Percentiles rank a stretch among this genome's conserved stretches.
These are phyloP conservation scores for Tranzscheliella williamsii DNA, from an alignment of 1,284 basidiomycete genomes.

Conservation along the genomic window DNA sequence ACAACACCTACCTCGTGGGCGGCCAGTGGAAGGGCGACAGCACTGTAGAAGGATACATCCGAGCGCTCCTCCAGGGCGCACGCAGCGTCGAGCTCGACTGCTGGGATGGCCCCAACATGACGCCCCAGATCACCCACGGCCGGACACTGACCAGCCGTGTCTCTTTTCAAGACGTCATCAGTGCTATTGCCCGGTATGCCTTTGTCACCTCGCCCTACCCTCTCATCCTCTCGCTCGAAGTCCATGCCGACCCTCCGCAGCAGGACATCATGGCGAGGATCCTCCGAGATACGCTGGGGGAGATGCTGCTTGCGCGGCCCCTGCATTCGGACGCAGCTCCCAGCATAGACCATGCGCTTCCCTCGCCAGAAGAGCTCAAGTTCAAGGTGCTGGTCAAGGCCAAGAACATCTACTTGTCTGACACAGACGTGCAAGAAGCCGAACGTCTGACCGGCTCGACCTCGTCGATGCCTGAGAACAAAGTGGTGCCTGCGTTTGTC, in stretches of 20 bases:
- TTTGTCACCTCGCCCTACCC: slow-evolving; percentile 93
- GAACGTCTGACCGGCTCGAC: slow-evolving; percentile 13
- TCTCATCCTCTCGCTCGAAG: slow-evolving; percentile 89
- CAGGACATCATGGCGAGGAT: slow-evolving; percentile 81
- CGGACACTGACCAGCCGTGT: slow-evolving; percentile 89
- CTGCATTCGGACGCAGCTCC: slow-evolving; percentile 62
- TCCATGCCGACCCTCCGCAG: slow-evolving; percentile 81
- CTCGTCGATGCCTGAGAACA: slow-evolving; percentile 16
- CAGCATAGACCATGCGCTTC: slow-evolving; percentile 64
- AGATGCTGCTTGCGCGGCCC: slow-evolving; percentile 65
- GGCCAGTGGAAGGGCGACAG: slow-evolving; percentile 90
- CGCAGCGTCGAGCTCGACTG: slow-evolving; percentile 85
- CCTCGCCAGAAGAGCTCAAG: slow-evolving; percentile 84
- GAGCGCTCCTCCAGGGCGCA: slow-evolving; percentile 85
- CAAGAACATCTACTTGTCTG: slow-evolving; percentile 36
- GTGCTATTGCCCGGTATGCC: slow-evolving; percentile 86
- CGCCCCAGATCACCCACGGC: slow-evolving; percentile 73
- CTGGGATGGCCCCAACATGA: slow-evolving; percentile 76
- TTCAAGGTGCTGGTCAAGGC: slow-evolving; percentile 80
- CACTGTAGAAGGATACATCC: slow-evolving; percentile 93
- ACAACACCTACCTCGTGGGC: slow-evolving; percentile 96
- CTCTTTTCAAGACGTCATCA: slow-evolving; percentile 78
- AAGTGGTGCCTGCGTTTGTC: slow-evolving; percentile 10
- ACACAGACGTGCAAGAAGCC: neutral
- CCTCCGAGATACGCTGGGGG: slow-evolving; percentile 78